Evolutionary conservation across 1,284 basidiomycete genomes (phyloP), one percentile per base, ranked within the genome.

Genomic region (Cystobasidium sp.): DNA sequence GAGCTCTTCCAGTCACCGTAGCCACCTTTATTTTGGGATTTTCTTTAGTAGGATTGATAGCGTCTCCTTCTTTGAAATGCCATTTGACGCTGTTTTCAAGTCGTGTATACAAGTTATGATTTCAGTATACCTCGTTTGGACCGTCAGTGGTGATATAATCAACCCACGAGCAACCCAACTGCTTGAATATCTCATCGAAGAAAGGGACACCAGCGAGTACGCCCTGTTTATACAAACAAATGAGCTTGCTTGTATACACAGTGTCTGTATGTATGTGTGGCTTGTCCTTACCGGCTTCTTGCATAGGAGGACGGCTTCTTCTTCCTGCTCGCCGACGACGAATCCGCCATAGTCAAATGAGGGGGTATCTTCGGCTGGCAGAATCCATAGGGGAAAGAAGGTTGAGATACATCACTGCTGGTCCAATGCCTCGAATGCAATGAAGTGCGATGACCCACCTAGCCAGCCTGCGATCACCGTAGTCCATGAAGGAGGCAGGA

Each of bases 271-370:
- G 37, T 39, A 14, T 20, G 7, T 1, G 14, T 14, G n/a, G 3
- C 2, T 3, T 49, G 46, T n/a, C 16, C 77, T 53, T 41, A 81
- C 81, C 69, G 81, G 78, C 70, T 77, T 90, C 84, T 97, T 99
- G 73, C 94, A 94, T 80, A 93, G 88, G 41, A 99, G 87, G 80
- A 90, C 91, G 3, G 97, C 97, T 81, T 92, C 90, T 68, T 93
- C 89, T 61, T 87, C 84, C 7, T 87, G 90, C 80, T 98, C 95
- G 20, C 97, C 97, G 14, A 99, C 97, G 46, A 99, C 94, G 81
- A 92, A 98, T 1, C 97, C 97, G 47, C 92, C 96, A 81, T 94
- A 98, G 84, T 99, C 96, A 80, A 98, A 97, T 0, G 92, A 94
- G 1, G 96, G 97, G 0, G 91, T 93, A 82, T 99, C 96, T 83